Evolutionary conservation across 1,284 basidiomycete genomes (phyloP).

Genomic region (Dichomitus squalens): DNA sequence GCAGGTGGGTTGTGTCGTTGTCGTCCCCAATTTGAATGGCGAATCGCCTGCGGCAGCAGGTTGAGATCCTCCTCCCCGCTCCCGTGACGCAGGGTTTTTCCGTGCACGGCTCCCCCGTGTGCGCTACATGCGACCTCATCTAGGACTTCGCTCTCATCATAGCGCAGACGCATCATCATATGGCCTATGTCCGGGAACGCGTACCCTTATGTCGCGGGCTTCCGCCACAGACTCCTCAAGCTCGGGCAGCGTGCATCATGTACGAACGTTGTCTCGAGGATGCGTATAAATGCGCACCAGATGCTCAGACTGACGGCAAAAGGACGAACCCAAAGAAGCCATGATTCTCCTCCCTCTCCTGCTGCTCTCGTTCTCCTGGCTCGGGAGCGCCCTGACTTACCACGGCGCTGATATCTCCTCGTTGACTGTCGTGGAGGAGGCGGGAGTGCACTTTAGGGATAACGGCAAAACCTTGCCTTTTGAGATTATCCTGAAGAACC

Average conservation of each 20-base stretch:
- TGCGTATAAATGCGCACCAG: neutral
- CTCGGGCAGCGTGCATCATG: neutral
- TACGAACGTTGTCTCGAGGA: too few species aligned
- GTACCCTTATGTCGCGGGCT: neutral
- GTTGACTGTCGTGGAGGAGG: slow-evolving; percentile 52
- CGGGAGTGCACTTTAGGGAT: slow-evolving; percentile 53
- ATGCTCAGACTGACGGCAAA: neutral
- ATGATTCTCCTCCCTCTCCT: slow-evolving; percentile 17
- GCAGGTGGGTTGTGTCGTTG: neutral
- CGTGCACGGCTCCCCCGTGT: too few species aligned
- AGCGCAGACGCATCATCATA: neutral
- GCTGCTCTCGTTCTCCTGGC: slow-evolving; percentile 19
- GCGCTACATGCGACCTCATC: neutral
- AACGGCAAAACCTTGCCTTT: slow-evolving; percentile 43
- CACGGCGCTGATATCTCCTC: slow-evolving; percentile 65
- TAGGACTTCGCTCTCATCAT: neutral
- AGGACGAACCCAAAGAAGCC: neutral
- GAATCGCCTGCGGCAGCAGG: neutral
- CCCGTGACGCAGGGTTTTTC: neutral
- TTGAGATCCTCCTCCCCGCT: neutral
- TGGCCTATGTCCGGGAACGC: slow-evolving; percentile 8
- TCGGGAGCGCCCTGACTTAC: slow-evolving; percentile 40
- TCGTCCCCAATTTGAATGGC: neutral
- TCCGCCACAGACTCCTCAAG: neutral
- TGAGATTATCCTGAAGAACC: slow-evolving; percentile 55